phyloP scores from a whole-genome alignment of 2,329 filamentous ascomycete genomes.

The Curvularia sp. region DNA sequence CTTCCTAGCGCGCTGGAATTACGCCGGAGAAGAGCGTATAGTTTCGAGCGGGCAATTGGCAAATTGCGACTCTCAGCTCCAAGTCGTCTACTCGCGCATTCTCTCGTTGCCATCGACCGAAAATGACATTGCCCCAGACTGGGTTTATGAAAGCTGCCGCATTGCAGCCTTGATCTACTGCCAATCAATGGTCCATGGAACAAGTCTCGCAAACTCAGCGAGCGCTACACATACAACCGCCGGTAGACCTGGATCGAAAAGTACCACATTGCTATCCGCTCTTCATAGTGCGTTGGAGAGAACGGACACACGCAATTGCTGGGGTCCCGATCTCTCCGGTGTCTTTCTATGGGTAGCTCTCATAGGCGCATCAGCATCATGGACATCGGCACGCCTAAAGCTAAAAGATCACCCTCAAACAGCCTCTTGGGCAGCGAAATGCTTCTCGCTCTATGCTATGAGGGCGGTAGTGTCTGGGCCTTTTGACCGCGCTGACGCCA shows the following conservation, averaged over 20 bases:
- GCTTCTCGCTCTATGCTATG: slow-evolving; percentile 40
- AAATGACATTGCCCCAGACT: slow-evolving; percentile 28
- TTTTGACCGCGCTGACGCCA: slow-evolving; percentile 31
- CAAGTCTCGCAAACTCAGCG: slow-evolving; percentile 35
- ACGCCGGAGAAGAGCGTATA: slow-evolving; percentile 13
- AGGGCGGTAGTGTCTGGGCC: slow-evolving; percentile 26
- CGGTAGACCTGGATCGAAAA: slow-evolving; percentile 12
- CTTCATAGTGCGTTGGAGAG: slow-evolving; percentile 33
- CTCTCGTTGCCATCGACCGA: slow-evolving; percentile 24
- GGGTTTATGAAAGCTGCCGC: slow-evolving; percentile 43
- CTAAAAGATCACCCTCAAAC: slow-evolving; percentile 15
- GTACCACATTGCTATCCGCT: slow-evolving; percentile 29
- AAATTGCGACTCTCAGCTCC: slow-evolving; percentile 32
- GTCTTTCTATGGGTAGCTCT: slow-evolving; percentile 44
- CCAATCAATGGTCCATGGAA: slow-evolving; percentile 37
- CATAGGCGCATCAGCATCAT: slow-evolving; percentile 39
- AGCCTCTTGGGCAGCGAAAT: slow-evolving; percentile 38
- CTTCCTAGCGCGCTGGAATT: slow-evolving; percentile 31
- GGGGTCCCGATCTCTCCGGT: slow-evolving; percentile 35
- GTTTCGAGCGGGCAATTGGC: slow-evolving; percentile 21
- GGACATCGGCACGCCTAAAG: slow-evolving; percentile 19
- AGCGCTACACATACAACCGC: slow-evolving; percentile 24
- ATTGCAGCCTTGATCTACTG: slow-evolving; percentile 44
- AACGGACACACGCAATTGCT: slow-evolving; percentile 33
- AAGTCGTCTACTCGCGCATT: slow-evolving; percentile 36